Evolutionary conservation across 1,284 basidiomycete genomes (phyloP), one percentile per base, ranked within the genome.

Genomic region (Lignosus rhinocerotis): DNA sequence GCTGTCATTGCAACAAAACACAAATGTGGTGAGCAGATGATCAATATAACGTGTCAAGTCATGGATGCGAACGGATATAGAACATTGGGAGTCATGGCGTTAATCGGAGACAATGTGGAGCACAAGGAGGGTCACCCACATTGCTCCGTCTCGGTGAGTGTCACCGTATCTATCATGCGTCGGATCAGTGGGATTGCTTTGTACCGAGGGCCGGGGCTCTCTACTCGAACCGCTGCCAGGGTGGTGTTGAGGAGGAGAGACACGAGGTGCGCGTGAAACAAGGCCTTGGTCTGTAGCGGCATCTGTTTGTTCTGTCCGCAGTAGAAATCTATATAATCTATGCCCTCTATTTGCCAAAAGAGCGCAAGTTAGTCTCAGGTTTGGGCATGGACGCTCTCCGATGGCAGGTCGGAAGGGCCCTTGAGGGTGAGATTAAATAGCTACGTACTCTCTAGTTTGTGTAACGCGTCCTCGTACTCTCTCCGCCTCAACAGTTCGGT

Each of bases 251-350:
- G 86, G 34, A 96, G 81, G 10, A 96, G 77, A 25, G 96, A 89
- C 49, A 88, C 78, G 53, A 94, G 81, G n/a, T 93, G 79, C 53
- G 85, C 77, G 58, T 83, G 72, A 70, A 80, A 92, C 0, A 80
- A 79, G 56, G 84, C 80, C 59, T 81, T 79, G 16, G 86, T 73
- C 62, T 84, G 82, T 16, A 78, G 74, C 4, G 84, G 74, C 1
- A 83, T 76, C 52, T 83, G 83, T 31, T 90, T 87, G 2, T 90
- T 88, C 25, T 94, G 71, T 21, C 85, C 80, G 19, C 84, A 85
- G 73, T 97, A 90, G 21, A 88, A 79, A 70, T 97, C 92, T 25
- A 98, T 82, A 77, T 98, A 98, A 53, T 94, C 86, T 54, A 97
- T 76, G 0, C 93, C 89, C 78, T 98, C 90, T 92, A 67, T 10